Evolutionary conservation across 2,329 filamentous ascomycete genomes (phyloP).

Genomic region (Beauveria sp.): DNA sequence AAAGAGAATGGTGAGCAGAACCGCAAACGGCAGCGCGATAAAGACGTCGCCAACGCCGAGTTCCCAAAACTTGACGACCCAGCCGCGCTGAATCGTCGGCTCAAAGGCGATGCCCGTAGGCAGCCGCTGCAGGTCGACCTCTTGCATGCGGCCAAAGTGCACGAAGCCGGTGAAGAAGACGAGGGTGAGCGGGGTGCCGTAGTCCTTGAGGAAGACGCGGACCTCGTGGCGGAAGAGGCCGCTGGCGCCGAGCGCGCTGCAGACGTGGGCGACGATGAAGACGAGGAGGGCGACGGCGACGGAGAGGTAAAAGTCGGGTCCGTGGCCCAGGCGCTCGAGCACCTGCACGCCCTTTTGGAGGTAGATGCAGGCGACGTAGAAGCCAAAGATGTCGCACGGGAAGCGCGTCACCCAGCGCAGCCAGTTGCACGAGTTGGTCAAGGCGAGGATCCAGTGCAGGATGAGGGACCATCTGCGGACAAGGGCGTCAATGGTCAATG

Average conservation of each 20-base stretch:
- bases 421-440: slow-evolving; percentile 81
- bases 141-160: slow-evolving; percentile 74
- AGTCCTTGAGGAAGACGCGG: slow-evolving; percentile 80
- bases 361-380: slow-evolving; percentile 89
- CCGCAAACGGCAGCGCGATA: slow-evolving; percentile 76
- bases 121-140: slow-evolving; percentile 60
- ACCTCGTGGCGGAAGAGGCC: slow-evolving; percentile 67
- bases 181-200: slow-evolving; percentile 74
- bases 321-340: slow-evolving; percentile 63
- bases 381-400: slow-evolving; percentile 88
- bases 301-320: slow-evolving; percentile 67
- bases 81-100: slow-evolving; percentile 64
- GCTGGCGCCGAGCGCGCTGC: slow-evolving; percentile 62
- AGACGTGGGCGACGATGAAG: slow-evolving; percentile 67
- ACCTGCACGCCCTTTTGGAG: slow-evolving; percentile 87
- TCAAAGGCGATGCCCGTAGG: slow-evolving; percentile 73
- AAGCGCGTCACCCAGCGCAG: slow-evolving; percentile 87
- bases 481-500: neutral
- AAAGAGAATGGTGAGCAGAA: slow-evolving; percentile 77
- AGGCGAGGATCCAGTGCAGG: slow-evolving; percentile 76
- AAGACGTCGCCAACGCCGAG: slow-evolving; percentile 67
- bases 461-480: slow-evolving; percentile 64
- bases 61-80: slow-evolving; percentile 80
- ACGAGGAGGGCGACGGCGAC: slow-evolving; percentile 71
- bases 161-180: slow-evolving; percentile 89